Evolutionary conservation across 1,284 basidiomycete species (phyloP).

Genomic region (Bondarzewia mesenterica): DNA sequence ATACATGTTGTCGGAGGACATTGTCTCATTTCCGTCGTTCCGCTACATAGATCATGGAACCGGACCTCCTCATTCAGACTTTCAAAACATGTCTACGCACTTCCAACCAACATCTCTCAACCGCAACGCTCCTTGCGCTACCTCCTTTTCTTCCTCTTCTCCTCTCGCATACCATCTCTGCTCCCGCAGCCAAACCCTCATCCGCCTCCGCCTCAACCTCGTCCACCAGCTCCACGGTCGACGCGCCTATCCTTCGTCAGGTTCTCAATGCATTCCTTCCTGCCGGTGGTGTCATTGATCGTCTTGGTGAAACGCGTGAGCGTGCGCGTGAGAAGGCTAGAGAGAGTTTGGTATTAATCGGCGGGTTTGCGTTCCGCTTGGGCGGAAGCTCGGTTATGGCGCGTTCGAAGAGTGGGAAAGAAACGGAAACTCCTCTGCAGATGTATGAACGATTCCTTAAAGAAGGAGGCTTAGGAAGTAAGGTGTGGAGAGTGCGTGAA

Average conservation of each 20-base stretch:
- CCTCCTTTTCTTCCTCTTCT: conserved; percentile 57
- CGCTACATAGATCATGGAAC: conserved; percentile 49
- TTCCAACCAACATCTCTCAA: conserved; percentile 76
- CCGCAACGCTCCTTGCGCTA: conserved; percentile 58
- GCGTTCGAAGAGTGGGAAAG: conserved; percentile 57
- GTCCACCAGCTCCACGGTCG: conserved; percentile 37
- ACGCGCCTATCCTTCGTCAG: conserved; percentile 53
- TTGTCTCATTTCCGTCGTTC: conserved; percentile 8
- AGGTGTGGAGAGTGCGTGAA: conserved; percentile 76
- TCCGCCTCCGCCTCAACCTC: conserved; percentile 41
- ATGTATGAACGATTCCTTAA: conserved; percentile 72
- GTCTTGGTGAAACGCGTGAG: conserved; percentile 74
- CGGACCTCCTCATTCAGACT: conserved; percentile 56
- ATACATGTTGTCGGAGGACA: not conserved
- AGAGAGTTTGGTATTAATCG: conserved; percentile 64
- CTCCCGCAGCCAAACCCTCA: conserved; percentile 22
- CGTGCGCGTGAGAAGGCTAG: conserved; percentile 67
- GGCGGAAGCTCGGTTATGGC: conserved; percentile 32
- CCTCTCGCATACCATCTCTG: conserved; percentile 31
- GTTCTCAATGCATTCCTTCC: conserved; percentile 63
- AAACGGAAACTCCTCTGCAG: conserved; percentile 65
- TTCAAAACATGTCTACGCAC: conserved; percentile 73
- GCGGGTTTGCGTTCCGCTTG: conserved; percentile 60
- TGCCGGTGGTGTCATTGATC: conserved; percentile 70
- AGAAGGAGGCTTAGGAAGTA: conserved; percentile 69